These are phyloP conservation scores for Penicillium salamii DNA, from an alignment of 495 filamentous ascomycete species.

Conservation along the genomic window DNA sequence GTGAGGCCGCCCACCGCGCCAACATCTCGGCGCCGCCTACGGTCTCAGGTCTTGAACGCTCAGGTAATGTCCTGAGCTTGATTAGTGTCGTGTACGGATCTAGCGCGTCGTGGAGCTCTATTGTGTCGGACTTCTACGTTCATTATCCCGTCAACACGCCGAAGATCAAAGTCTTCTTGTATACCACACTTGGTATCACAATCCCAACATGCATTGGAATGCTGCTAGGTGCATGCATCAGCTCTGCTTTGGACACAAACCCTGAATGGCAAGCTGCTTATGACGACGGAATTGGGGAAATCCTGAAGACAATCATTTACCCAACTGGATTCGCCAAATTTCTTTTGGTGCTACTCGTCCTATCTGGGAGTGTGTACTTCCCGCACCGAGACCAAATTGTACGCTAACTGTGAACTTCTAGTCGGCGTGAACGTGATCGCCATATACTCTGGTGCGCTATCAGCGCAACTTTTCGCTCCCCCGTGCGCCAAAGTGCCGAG, in stretches of 20 bases:
- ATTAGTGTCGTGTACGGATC: constrained; percentile 57
- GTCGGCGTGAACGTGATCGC: constrained; percentile 41
- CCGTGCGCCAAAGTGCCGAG: constrained; percentile 41
- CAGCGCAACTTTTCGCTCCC: constrained; percentile 39
- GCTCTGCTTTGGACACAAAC: constrained; percentile 49
- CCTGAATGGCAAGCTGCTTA: constrained; percentile 47
- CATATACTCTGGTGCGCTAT: constrained; percentile 41
- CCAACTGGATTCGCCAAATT: constrained; percentile 59
- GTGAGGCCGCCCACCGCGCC: constrained; percentile 45
- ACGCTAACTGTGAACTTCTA: constrained; percentile 5
- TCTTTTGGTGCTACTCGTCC: constrained; percentile 52
- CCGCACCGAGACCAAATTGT: neutral
- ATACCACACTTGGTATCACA: constrained; percentile 36
- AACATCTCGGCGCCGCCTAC: constrained; percentile 38
- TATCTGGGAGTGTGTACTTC: constrained; percentile 38
- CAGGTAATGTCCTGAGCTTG: constrained; percentile 49
- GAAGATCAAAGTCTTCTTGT: constrained; percentile 53
- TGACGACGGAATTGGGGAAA: constrained; percentile 54
- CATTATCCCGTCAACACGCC: constrained; percentile 54
- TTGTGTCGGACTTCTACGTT: constrained; percentile 61
- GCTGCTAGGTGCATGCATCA: constrained; percentile 50
- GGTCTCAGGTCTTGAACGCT: constrained; percentile 36
- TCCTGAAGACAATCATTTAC: constrained; percentile 53
- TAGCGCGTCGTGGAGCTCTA: constrained; percentile 58
- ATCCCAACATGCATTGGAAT: constrained; percentile 58